Conservation (phyloP, 495 filamentous ascomycete species). For the Penicillium steckii region DNA sequence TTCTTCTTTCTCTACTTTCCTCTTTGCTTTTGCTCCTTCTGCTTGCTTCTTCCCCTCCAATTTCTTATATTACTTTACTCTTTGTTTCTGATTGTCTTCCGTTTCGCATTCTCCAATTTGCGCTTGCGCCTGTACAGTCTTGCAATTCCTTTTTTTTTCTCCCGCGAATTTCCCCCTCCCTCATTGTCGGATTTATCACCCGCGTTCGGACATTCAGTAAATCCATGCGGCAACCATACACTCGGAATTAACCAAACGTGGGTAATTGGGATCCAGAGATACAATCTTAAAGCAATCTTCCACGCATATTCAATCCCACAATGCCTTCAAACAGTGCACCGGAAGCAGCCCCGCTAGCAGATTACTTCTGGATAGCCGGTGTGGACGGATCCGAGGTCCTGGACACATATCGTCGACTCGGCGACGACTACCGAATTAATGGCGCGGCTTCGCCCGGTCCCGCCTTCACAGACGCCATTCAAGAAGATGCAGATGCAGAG, state of each 20-base stretch:
- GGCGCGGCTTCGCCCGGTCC: constrained; percentile 45
- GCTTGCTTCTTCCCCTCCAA: constrained; percentile 5
- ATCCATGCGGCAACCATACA: constrained; percentile 38
- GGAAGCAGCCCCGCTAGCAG: constrained; percentile 77
- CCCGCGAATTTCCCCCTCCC: not conserved
- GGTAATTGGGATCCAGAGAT: constrained; percentile 7
- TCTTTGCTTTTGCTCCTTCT: constrained; percentile 2
- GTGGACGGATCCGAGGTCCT: constrained; percentile 66
- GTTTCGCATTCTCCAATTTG: too few relatives aligned
- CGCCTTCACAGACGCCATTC: constrained; percentile 73
- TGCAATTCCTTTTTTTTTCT: constrained; percentile 1
- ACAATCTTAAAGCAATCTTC: too few relatives aligned
- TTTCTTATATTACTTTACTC: too few relatives aligned
- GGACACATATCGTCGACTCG: constrained; percentile 42
- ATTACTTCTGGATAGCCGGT: constrained; percentile 99
- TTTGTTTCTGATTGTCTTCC: constrained; percentile 10
- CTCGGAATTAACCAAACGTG: constrained; percentile 6
- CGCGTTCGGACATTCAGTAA: constrained; percentile 12
- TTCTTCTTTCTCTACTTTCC: constrained; percentile 1
- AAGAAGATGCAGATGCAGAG: constrained; percentile 72
- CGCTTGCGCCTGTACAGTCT: not conserved
- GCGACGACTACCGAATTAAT: constrained; percentile 53
- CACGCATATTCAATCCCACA: not conserved
- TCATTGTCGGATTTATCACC: constrained; percentile 17
- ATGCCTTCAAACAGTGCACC: constrained; percentile 32